A percentile compares a stretch with the other conserved stretches of the same genome.
Evolutionary conservation across 139 green algal genomes (phyloP).

Genomic region (Edaphochlamys debaryana): DNA sequence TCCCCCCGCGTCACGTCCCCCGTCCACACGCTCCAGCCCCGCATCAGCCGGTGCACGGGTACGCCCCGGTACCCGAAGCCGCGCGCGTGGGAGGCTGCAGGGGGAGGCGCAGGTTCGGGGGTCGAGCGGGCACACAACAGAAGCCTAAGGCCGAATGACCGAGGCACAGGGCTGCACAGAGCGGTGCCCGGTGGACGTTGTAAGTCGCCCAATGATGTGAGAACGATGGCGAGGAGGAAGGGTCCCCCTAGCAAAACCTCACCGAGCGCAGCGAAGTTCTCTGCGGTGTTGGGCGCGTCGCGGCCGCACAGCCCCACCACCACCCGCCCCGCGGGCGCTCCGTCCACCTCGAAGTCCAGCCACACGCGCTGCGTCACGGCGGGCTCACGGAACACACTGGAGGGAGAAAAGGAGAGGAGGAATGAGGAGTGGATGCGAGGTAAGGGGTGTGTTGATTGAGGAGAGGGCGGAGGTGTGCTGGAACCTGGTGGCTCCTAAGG

Average conservation of each 20-base stretch:
- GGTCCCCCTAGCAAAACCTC: too few species aligned
- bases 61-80: constrained; percentile 38
- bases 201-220: too few species aligned
- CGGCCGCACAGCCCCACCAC: constrained; percentile 38
- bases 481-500: background rate
- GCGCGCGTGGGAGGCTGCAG: constrained; percentile 8
- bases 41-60: constrained; percentile 30
- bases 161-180: too few species aligned
- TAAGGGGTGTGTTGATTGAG: background rate
- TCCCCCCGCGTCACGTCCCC: constrained; percentile 37
- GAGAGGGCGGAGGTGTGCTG: background rate
- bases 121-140: too few species aligned
- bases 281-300: constrained; percentile 17
- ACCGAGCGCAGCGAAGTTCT: constrained; percentile 46
- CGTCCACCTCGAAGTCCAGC: constrained; percentile 34
- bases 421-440: background rate
- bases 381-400: constrained; percentile 28
- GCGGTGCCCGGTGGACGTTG: too few species aligned
- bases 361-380: constrained; percentile 24
- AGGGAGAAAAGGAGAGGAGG: background rate
- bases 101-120: background rate
- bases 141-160: too few species aligned
- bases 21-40: constrained; percentile 15
- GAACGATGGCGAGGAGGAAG: too few species aligned
- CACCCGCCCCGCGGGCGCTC: constrained; percentile 11